Percentiles rank a stretch among this genome's conserved stretches.
phyloP scores from a whole-genome alignment of 306 rosid genomes.

The Elaeagnus macrophylla region DNA sequence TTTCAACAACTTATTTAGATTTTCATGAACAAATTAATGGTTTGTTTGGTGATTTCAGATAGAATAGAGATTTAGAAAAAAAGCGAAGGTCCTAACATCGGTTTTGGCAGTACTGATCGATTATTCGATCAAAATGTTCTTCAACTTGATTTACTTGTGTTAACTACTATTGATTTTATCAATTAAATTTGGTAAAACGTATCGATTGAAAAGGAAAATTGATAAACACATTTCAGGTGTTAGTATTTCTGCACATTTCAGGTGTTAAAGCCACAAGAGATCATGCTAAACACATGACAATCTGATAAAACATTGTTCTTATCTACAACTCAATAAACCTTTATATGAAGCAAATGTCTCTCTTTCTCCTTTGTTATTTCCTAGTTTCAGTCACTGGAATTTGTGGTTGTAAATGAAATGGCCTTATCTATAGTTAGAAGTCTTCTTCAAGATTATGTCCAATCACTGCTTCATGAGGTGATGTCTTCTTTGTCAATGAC shows the following conservation, averaged over 20 bases:
- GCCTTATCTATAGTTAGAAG: constrained; percentile 41
- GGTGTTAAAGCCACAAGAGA: constrained; percentile 12
- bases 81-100: too few relatives aligned
- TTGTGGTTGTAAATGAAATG: constrained; percentile 25
- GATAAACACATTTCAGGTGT: constrained; percentile 14
- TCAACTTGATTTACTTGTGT: too few relatives aligned
- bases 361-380: neutral
- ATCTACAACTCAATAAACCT: constrained; percentile 10
- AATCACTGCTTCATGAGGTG: constrained; percentile 42
- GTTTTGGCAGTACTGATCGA: too few relatives aligned
- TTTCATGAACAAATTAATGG: too few relatives aligned
- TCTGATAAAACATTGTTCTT: constrained; percentile 16
- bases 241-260: constrained; percentile 8
- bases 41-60: too few relatives aligned
- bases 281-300: constrained; percentile 24
- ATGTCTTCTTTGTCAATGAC: constrained; percentile 4
- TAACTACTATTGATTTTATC: too few relatives aligned
- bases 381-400: constrained; percentile 11
- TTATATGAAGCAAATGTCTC: neutral
- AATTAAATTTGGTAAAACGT: too few relatives aligned
- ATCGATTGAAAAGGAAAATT: too few relatives aligned
- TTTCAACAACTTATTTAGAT: too few relatives aligned
- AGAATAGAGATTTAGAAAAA: too few relatives aligned
- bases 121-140: too few relatives aligned
- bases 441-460: constrained; percentile 40